Conservation (phyloP, 257 asterid species). For the Petunia secreta region DNA sequence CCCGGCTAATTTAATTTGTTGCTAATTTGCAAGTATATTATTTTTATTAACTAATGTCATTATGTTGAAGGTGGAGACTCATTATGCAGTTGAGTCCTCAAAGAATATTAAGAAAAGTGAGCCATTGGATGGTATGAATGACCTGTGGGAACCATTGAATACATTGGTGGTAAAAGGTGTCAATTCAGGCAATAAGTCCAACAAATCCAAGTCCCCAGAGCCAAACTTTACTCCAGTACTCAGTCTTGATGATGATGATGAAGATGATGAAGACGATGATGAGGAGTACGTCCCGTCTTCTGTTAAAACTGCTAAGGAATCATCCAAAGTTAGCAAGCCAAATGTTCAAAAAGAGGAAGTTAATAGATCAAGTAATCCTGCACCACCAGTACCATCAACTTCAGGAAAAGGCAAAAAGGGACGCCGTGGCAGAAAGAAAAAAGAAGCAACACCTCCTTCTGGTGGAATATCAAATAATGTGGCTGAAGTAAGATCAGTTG, state of each 20-base stretch:
- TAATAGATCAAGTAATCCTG: background rate
- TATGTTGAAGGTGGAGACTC: background rate
- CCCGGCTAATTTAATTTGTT: background rate
- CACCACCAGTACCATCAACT: background rate
- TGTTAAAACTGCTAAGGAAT: background rate
- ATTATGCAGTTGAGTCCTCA: background rate
- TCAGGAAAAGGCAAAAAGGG: constrained; percentile 15
- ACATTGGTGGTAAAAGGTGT: background rate
- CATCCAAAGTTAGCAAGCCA: background rate
- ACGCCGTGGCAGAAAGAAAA: constrained; percentile 13
- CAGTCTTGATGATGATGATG: background rate
- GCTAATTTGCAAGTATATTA: background rate
- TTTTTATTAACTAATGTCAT: background rate
- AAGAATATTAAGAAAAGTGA: background rate
- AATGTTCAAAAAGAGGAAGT: background rate
- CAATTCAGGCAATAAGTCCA: background rate
- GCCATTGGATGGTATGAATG: constrained; percentile 5
- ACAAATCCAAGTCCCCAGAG: background rate
- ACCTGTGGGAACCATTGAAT: constrained; percentile 20
- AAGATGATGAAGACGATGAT: background rate
- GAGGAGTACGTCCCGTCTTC: background rate
- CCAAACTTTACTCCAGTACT: background rate
- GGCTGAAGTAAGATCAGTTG: background rate
- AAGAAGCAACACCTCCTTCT: background rate
- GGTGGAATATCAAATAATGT: background rate